phyloP scores from a whole-genome alignment of 2,329 filamentous ascomycete species.

The Geosmithia flava region DNA sequence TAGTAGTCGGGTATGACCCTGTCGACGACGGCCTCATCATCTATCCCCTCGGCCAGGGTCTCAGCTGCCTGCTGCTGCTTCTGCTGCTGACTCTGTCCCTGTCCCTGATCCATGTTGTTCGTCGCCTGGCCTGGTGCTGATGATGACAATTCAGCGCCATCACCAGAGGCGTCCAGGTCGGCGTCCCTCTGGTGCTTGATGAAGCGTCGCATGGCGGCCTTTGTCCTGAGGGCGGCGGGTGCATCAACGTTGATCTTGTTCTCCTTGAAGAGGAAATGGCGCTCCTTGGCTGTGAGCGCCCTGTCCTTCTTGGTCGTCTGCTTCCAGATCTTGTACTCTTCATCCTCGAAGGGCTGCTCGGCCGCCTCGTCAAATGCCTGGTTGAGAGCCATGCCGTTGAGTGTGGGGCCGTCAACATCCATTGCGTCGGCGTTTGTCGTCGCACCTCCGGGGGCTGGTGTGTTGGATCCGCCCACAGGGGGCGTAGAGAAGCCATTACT shows the following conservation, averaged over 20 bases:
- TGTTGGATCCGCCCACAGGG: conserved; percentile 60
- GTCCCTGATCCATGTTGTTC: too few species aligned
- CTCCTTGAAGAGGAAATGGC: conserved; percentile 67
- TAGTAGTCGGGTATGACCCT: conserved; percentile 89
- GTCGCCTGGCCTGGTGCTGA: too few species aligned
- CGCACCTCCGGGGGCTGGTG: conserved; percentile 53
- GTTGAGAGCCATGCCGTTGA: conserved; percentile 51
- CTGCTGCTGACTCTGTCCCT: conserved; percentile 4
- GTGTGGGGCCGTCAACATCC: conserved; percentile 70
- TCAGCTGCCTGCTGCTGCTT: conserved; percentile 25
- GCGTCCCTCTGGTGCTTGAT: conserved; percentile 66
- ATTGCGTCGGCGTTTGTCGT: conserved; percentile 72
- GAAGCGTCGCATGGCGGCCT: conserved; percentile 82
- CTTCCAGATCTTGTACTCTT: conserved; percentile 98
- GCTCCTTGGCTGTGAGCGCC: conserved; percentile 72
- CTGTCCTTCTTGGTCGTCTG: conserved; percentile 96
- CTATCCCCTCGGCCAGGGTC: conserved; percentile 89
- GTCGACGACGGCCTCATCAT: conserved; percentile 59
- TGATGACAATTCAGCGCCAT: too few species aligned
- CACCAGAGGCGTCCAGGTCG: conserved; percentile 16
- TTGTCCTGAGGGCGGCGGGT: conserved; percentile 72
- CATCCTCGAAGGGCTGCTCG: conserved; percentile 75
- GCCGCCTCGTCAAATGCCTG: conserved; percentile 52
- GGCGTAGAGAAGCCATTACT: conserved; percentile 83
- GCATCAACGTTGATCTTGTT: conserved; percentile 79